phyloP scores from a whole-genome alignment of 179 eudicot genomes.

The Dionaea muscipula region DNA sequence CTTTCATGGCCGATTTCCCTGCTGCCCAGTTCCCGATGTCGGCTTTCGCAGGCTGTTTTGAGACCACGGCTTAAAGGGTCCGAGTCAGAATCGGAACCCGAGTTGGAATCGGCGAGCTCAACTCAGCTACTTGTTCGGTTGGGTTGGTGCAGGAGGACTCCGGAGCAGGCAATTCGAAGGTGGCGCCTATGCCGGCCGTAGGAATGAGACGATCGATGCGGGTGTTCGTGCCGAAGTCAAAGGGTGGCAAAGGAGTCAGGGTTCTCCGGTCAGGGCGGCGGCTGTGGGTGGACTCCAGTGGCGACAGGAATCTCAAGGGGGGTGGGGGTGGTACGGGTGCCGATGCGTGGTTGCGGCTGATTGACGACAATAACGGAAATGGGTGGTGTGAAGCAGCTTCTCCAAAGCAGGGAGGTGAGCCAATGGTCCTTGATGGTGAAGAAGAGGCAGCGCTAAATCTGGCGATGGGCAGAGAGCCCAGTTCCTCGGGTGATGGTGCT shows the following conservation, averaged over 20 bases:
- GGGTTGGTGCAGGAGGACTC: not conserved
- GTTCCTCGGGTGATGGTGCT: not conserved
- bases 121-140: conserved; percentile 2
- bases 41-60: not conserved
- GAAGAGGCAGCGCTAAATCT: not conserved
- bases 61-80: no score
- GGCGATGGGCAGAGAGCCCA: not conserved
- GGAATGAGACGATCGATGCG: conserved; percentile 53
- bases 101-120: not conserved
- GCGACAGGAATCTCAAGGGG: conserved; percentile 7
- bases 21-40: not conserved
- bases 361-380: not conserved
- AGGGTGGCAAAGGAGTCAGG: conserved; percentile 29
- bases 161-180: not conserved
- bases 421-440: conserved; percentile 5
- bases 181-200: conserved; percentile 51
- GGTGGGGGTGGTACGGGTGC: conserved; percentile 6
- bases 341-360: conserved; percentile 15
- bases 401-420: not conserved
- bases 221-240: conserved; percentile 45
- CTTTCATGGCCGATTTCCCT: not conserved
- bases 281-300: conserved; percentile 26
- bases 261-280: conserved; percentile 54
- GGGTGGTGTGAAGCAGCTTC: not conserved
- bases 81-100: not conserved